phyloP scores from a whole-genome alignment of 2,329 filamentous ascomycete species.

The Scleromitrula shiraiana region DNA sequence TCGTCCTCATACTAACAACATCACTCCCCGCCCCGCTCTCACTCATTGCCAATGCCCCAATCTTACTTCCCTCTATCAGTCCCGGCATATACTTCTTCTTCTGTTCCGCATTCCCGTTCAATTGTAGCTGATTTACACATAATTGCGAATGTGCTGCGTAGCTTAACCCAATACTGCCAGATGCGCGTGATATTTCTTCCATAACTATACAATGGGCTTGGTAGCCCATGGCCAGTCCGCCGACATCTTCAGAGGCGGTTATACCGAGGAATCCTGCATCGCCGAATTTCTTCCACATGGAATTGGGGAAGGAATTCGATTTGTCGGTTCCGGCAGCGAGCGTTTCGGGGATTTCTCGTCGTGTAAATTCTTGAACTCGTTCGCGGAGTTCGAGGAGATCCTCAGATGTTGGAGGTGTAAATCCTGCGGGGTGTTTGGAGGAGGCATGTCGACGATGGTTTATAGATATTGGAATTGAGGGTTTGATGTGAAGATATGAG shows the following conservation, averaged over 20 bases:
- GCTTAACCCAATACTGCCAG: constrained; percentile 74
- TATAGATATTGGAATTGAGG: constrained; percentile 23
- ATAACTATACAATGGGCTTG: constrained; percentile 93
- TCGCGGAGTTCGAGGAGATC: constrained; percentile 47
- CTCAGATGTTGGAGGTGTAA: constrained; percentile 43
- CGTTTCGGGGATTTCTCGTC: constrained; percentile 78
- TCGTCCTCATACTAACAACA: constrained; percentile 91
- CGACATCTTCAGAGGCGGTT: constrained; percentile 86
- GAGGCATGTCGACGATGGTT: constrained; percentile 45
- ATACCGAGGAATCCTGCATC: constrained; percentile 87
- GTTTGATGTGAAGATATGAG: constrained; percentile 19
- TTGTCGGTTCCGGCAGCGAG: constrained; percentile 77
- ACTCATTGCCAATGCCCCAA: constrained; percentile 91
- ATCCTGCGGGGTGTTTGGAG: constrained; percentile 59
- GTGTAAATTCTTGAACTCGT: constrained; percentile 65
- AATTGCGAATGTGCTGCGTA: constrained; percentile 95
- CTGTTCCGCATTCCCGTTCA: constrained; percentile 75
- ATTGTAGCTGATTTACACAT: constrained; percentile 90
- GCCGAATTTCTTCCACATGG: constrained; percentile 91
- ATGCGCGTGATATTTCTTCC: constrained; percentile 88
- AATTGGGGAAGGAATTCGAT: constrained; percentile 77
- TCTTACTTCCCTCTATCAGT: constrained; percentile 68
- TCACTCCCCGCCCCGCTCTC: constrained; percentile 87
- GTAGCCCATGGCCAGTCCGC: constrained; percentile 86
- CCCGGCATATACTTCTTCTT: constrained; percentile 74